A percentile compares a stretch with the other conserved stretches of the same genome.
Evolutionary conservation across 106 monocot species (phyloP).

Genomic region (Dioscorea alata): DNA sequence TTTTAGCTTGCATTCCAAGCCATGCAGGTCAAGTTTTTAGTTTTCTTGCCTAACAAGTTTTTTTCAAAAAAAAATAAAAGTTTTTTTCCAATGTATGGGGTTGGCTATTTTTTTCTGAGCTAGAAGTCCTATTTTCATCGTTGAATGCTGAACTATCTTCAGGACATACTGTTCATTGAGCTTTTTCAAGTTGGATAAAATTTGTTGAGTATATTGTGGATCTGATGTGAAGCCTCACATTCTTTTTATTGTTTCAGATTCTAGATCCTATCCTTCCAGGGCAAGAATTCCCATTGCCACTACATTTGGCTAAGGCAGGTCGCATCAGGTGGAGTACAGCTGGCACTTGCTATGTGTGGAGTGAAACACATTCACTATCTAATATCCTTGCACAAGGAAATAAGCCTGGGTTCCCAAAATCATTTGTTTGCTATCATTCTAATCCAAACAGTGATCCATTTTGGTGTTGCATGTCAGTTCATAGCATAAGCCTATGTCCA

Average conservation of each 20-base stretch:
- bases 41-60: no score
- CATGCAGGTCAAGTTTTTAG: no score
- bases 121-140: no score
- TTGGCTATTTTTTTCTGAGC: no score
- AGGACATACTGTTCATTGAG: no score
- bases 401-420: conserved; percentile 63
- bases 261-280: conserved; percentile 79
- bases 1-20: no score
- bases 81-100: no score
- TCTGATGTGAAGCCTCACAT: neutral
- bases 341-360: conserved; percentile 81
- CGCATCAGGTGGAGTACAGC: conserved; percentile 87
- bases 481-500: conserved; percentile 43
- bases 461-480: conserved; percentile 90
- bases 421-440: conserved; percentile 91
- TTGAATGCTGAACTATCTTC: no score
- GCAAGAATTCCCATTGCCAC: conserved; percentile 77
- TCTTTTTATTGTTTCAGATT: conserved; percentile 35
- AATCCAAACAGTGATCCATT: conserved; percentile 76
- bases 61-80: no score
- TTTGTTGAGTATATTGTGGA: no score
- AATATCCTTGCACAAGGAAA: conserved; percentile 68
- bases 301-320: conserved; percentile 89
- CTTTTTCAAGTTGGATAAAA: no score
- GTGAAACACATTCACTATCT: conserved; percentile 76